Conservation (phyloP, 2,329 filamentous ascomycete genomes). For the Aspergillus puulaauensis region DNA sequence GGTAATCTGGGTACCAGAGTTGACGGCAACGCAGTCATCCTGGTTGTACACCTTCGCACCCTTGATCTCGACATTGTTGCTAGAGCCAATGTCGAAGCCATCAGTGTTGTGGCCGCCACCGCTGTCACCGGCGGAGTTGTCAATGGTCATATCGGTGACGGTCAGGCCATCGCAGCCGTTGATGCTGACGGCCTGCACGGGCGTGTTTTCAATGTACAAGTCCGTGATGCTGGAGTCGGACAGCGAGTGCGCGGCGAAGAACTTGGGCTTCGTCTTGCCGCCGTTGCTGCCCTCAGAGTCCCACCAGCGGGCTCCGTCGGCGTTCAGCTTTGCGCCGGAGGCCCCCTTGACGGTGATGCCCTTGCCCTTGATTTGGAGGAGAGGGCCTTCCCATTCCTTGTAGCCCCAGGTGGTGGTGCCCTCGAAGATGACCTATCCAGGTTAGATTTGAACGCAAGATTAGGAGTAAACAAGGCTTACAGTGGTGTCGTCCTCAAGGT, state of each 20-base stretch:
- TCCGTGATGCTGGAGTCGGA: slow-evolving; percentile 33
- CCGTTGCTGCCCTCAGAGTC: slow-evolving; percentile 61
- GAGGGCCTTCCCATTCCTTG: slow-evolving; percentile 63
- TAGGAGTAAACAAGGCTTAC: background rate
- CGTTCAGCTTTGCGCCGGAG: slow-evolving; percentile 54
- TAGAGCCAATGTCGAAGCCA: slow-evolving; percentile 40
- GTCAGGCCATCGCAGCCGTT: slow-evolving; percentile 50
- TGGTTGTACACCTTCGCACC: slow-evolving; percentile 57
- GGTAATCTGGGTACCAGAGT: slow-evolving; percentile 49
- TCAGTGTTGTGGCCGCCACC: slow-evolving; percentile 55
- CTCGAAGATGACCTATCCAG: slow-evolving; percentile 55
- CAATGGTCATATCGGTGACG: slow-evolving; percentile 54
- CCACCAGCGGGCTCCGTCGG: slow-evolving; percentile 60
- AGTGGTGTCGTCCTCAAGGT: slow-evolving; percentile 5
- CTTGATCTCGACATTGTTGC: slow-evolving; percentile 50
- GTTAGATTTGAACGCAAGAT: background rate
- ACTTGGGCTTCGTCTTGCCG: slow-evolving; percentile 65
- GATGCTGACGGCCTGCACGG: slow-evolving; percentile 39
- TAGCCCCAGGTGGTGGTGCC: slow-evolving; percentile 67
- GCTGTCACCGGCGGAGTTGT: slow-evolving; percentile 57
- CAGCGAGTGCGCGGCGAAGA: slow-evolving; percentile 53
- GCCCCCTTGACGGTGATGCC: slow-evolving; percentile 55
- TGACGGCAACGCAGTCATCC: slow-evolving; percentile 61
- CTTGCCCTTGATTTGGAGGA: slow-evolving; percentile 61
- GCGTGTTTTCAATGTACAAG: slow-evolving; percentile 38